A percentile compares a stretch with the other conserved stretches of the same genome.
Evolutionary conservation across 371 early-diverging fungal species (phyloP).

Genomic region (Mortierella sp.): DNA sequence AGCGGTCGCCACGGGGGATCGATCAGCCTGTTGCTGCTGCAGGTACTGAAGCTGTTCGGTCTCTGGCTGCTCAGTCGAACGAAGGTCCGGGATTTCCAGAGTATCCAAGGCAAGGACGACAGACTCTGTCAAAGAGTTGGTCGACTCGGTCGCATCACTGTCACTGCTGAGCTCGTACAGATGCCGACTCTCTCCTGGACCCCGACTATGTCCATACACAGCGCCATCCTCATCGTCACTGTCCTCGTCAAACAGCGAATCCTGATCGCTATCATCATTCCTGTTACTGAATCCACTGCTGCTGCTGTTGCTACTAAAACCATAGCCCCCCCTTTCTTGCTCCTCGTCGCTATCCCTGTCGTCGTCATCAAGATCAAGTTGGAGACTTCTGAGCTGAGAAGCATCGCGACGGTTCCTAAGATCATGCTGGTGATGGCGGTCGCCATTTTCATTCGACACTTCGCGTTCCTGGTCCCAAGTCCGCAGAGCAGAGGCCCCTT

Average conservation of each 20-base stretch:
- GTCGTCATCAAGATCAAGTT: slow-evolving; percentile 21
- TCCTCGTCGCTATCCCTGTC: slow-evolving; percentile 15
- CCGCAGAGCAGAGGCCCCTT: slow-evolving; percentile 9
- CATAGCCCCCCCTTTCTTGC: slow-evolving; percentile 12
- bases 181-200: background rate
- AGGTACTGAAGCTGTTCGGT: background rate
- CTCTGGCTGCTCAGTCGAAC: background rate
- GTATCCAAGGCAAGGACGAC: slow-evolving; percentile 48
- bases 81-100: slow-evolving; percentile 42
- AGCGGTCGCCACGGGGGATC: background rate
- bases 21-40: background rate
- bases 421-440: background rate
- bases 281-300: slow-evolving; percentile 19
- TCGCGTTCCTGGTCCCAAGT: slow-evolving; percentile 32
- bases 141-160: slow-evolving; percentile 34
- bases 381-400: slow-evolving; percentile 38
- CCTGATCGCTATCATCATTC: slow-evolving; percentile 16
- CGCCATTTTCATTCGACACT: background rate
- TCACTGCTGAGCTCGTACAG: slow-evolving; percentile 47
- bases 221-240: slow-evolving; percentile 14
- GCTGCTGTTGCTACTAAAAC: slow-evolving; percentile 3
- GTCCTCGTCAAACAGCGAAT: slow-evolving; percentile 25
- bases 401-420: background rate
- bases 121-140: slow-evolving; percentile 32
- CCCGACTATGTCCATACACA: background rate